Percentiles rank a stretch among this genome's conserved stretches.
phyloP scores from a whole-genome alignment of 148 eudicot genomes.

The Oxyria digyna region DNA sequence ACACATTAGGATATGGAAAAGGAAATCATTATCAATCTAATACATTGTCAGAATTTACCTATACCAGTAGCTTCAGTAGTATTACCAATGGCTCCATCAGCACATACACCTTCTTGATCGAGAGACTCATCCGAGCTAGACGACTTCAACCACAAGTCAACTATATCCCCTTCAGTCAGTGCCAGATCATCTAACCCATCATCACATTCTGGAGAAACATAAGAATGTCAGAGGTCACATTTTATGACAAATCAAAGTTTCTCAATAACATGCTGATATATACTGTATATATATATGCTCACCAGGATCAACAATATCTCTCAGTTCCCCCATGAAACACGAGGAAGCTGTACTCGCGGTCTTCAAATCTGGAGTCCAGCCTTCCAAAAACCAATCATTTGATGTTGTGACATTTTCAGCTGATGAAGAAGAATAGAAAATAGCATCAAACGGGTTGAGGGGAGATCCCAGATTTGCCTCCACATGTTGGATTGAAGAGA shows the following conservation, averaged over 20 bases:
- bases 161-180: neutral
- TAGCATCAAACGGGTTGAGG: neutral
- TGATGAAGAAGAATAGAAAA: neutral
- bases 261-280: neutral
- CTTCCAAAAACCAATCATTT: too few relatives aligned
- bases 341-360: too few relatives aligned
- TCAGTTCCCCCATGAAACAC: too few relatives aligned
- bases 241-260: neutral
- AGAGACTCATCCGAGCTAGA: neutral
- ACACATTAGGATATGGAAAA: too few relatives aligned
- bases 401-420: neutral
- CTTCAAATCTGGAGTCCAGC: too few relatives aligned
- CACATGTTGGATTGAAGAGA: conserved; percentile 6
- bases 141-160: neutral
- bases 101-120: neutral
- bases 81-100: neutral
- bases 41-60: neutral
- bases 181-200: neutral
- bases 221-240: neutral
- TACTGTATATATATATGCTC: neutral
- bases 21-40: neutral
- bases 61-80: neutral
- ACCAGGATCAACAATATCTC: neutral
- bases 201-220: neutral
- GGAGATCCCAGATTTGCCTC: neutral